These are phyloP conservation scores for Rhizopogon vinicolor DNA, from an alignment of 768 basidiomycete species.

Conservation along the genomic window DNA sequence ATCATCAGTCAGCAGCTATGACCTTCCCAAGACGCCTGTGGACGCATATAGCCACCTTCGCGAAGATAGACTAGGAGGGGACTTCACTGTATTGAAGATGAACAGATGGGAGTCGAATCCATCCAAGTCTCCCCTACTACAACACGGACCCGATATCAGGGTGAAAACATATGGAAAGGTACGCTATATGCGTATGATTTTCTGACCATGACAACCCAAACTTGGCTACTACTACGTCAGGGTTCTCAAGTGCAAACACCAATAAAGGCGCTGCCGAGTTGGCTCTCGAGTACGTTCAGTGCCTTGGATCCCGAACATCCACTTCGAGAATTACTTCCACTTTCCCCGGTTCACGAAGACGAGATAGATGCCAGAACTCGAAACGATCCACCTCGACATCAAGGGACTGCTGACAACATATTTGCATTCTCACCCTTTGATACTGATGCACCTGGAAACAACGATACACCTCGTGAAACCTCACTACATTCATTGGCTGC, in stretches of 20 bases:
- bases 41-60: slow-evolving; percentile 33
- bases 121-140: neutral
- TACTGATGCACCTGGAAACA: neutral
- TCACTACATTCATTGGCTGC: neutral
- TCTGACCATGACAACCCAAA: slow-evolving; percentile 4
- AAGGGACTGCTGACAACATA: neutral
- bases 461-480: neutral
- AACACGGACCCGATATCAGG: neutral
- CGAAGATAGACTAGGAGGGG: slow-evolving; percentile 31
- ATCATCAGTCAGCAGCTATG: slow-evolving; percentile 39
- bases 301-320: slow-evolving; percentile 35
- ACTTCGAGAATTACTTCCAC: slow-evolving; percentile 26
- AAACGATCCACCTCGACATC: slow-evolving; percentile 1
- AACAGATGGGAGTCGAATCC: slow-evolving; percentile 5
- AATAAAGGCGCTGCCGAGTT: slow-evolving; percentile 41
- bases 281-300: slow-evolving; percentile 52
- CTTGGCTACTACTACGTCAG: slow-evolving; percentile 6
- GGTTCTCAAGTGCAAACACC: slow-evolving; percentile 11
- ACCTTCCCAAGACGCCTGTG: slow-evolving; percentile 35
- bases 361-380: neutral
- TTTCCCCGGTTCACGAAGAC: slow-evolving; percentile 8
- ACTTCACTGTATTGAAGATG: slow-evolving; percentile 43
- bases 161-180: slow-evolving; percentile 9
- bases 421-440: slow-evolving; percentile 27
- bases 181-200: slow-evolving; percentile 25